Evolutionary conservation across 768 basidiomycete genomes (phyloP), one percentile per base, ranked within the genome.

Genomic region (Daedaleopsis nitida): DNA sequence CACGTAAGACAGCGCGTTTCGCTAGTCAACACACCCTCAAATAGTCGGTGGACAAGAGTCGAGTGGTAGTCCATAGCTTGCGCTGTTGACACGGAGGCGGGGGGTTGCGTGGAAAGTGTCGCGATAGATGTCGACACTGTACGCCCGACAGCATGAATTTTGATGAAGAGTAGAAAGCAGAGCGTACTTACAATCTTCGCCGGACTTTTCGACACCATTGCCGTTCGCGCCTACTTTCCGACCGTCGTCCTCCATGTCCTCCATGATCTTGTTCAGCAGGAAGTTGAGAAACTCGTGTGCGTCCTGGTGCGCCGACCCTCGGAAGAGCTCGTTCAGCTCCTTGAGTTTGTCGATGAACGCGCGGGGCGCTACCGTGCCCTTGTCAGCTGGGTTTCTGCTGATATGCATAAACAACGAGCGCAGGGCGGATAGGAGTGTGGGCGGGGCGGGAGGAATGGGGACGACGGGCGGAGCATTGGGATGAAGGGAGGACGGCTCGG

Each of bases 211-310:
- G 9, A 19, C 54, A 19, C 63, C 60, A 23, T 61, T 64, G 32
- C 45, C 45, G 11, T 3, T 24, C 16, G 52, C 23, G 32, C 61
- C 65, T 48, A 53, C 47, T 45, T 50, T 52, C 17, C 59, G 50
- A 69, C 74, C 81, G 59, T 89, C 88, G 62, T 86, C 83, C 69
- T 95, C 92, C 65, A 96, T 84, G 72, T 98, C 95, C 74, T 98
- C 96, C 38, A 94, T 89, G 52, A 99, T 88, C 72, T 82, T 87
- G 74, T 99, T 99, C 57, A 99, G 78, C 27, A 98, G 77, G 75
- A 90, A 98, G 72, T 96, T 97, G 44, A 98, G 80, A 74, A 99
- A 98, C 75, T 99, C 97, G 76, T 98, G 97, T 3, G 97, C 97
- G 73, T 99, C 97, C 72, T 99, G 97, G 72, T 99, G 97, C 84